phyloP scores from a whole-genome alignment of 768 basidiomycete species.

The Boletus patriciae region DNA sequence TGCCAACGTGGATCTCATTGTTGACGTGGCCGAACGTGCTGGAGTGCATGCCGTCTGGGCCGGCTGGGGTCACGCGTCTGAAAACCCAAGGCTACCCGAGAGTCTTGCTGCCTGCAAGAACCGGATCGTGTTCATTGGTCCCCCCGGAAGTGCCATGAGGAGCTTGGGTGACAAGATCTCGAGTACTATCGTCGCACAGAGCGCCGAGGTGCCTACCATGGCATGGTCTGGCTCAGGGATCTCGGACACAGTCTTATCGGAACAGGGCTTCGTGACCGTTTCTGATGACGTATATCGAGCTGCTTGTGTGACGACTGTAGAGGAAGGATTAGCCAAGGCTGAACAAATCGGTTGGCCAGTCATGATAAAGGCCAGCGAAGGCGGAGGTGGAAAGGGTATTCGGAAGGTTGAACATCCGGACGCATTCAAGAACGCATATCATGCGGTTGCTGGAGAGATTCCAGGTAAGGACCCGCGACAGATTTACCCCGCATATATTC shows the following conservation, averaged over 20 bases:
- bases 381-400: conserved; percentile 99
- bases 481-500: conserved; percentile 5
- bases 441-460: conserved; percentile 93
- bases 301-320: conserved; percentile 86
- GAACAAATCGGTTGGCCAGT: conserved; percentile 93
- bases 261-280: conserved; percentile 91
- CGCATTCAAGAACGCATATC: conserved; percentile 90
- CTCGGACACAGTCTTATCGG: conserved; percentile 77
- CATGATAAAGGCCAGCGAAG: conserved; percentile 99
- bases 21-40: conserved; percentile 94
- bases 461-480: conserved; percentile 61
- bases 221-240: conserved; percentile 98
- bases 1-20: conserved; percentile 98
- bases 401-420: conserved; percentile 87
- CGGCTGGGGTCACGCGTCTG: conserved; percentile 99
- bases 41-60: conserved; percentile 99
- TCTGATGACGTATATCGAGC: conserved; percentile 83
- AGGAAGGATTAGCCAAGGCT: conserved; percentile 81
- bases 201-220: conserved; percentile 96
- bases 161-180: conserved; percentile 99
- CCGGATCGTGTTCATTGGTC: conserved; percentile 99
- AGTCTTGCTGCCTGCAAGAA: conserved; percentile 87
- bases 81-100: conserved; percentile 96
- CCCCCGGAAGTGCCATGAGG: conserved; percentile 98
- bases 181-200: conserved; percentile 98